phyloP scores from a whole-genome alignment of 2,329 filamentous ascomycete genomes.

The Colletotrichum costaricense region DNA sequence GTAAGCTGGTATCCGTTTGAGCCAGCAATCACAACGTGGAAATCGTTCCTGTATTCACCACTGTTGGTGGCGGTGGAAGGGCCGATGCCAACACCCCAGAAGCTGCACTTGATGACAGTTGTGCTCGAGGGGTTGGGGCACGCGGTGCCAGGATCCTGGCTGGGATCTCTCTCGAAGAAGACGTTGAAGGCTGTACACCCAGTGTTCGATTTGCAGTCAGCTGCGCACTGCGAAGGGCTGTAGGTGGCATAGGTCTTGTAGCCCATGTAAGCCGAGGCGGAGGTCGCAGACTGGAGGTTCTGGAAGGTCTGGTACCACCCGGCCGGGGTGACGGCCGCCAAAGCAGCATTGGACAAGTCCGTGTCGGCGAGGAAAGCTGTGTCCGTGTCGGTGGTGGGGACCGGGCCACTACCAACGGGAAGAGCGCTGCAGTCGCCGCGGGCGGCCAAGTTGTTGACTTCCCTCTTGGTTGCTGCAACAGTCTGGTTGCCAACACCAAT shows the following conservation, averaged over 20 bases:
- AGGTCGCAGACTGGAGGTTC: slow-evolving; percentile 25
- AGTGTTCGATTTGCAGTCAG: not conserved
- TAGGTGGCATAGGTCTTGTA: slow-evolving; percentile 21
- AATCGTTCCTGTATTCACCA: slow-evolving; percentile 24
- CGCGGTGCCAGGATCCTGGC: not conserved
- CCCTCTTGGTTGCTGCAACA: not conserved
- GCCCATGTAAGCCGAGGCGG: slow-evolving; percentile 3
- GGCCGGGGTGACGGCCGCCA: not conserved
- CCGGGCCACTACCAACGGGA: slow-evolving; percentile 3
- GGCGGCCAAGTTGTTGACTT: not conserved
- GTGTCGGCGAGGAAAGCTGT: slow-evolving; percentile 1
- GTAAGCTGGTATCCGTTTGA: slow-evolving; percentile 32
- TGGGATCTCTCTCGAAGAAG: slow-evolving; percentile 25
- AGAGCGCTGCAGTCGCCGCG: slow-evolving; percentile 9
- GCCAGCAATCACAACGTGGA: slow-evolving; percentile 29
- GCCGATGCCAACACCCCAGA: slow-evolving; percentile 13
- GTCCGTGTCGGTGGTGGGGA: slow-evolving; percentile 11
- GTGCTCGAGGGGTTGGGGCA: slow-evolving; percentile 16
- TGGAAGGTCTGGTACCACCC: slow-evolving; percentile 23
- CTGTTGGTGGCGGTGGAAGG: slow-evolving; percentile 29
- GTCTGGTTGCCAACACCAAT: slow-evolving; percentile 13
- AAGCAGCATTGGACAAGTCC: slow-evolving; percentile 4
- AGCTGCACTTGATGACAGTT: slow-evolving; percentile 21
- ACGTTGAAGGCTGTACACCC: slow-evolving; percentile 23
- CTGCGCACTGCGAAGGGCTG: slow-evolving; percentile 9